Evolutionary conservation across 2,329 filamentous ascomycete genomes (phyloP), one percentile per base, ranked within the genome.

Genomic region (Scortechinia acanthostroma): DNA sequence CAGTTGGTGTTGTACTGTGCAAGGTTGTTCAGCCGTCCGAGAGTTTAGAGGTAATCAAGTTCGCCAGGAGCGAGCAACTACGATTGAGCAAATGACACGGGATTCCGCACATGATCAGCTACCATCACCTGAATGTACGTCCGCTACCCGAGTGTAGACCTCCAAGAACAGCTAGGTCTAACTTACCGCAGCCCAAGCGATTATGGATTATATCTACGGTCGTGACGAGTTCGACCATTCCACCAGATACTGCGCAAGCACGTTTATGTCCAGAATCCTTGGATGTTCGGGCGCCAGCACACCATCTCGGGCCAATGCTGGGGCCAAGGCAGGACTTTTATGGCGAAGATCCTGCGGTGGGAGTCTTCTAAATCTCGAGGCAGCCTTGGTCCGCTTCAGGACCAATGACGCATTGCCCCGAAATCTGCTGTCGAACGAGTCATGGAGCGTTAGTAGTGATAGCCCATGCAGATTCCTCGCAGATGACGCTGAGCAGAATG

Each of bases 221-320:
- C 73, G 79, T 51, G 77, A 83, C 48, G 78, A 80, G 51, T 74
- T 68, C 54, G 69, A 82, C 53, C 59, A 74, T 51, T 71, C 77
- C 0, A 65, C 60, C 69, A 76, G 40, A 53, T 63, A 21, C 65
- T 80, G 25, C 69, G 69, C 3, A 63, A 71, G 44, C 76, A 71
- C 65, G 59, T 69, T 3, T 70, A 69, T 63, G 58, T 58, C 0
- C 55, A 55, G 19, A 61, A 60, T 45, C 51, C 57, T 1, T 54
- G 59, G 25, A 52, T 64, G 21, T 66, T 61, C 61, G 69, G 63
- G 63, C 59, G 69, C 5, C 65, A 67, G 58, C 71, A 69, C 10
- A 53, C 64, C 19, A 62, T 62, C 1, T 72, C 48, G 69, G 70
- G 0, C 69, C 69, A 1, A 67, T 69, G 55, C 66, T 68, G 0